These are phyloP conservation scores for Thymus quinquecostatus DNA, from an alignment of 257 asterid species.

Conservation along the genomic window DNA sequence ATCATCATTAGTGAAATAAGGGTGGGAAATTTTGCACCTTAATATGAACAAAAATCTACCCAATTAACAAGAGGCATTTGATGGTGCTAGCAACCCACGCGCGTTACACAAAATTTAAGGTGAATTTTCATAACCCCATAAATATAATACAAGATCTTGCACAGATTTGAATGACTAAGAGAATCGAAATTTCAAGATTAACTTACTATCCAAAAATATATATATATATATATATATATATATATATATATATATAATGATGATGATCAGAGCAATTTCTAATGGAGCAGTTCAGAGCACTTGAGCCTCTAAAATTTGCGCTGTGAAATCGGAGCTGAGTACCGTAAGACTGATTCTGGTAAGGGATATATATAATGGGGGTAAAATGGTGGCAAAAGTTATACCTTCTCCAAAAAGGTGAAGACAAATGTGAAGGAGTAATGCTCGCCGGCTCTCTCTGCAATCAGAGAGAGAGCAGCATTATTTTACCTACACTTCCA, in stretches of 20 bases:
- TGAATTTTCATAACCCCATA: background rate
- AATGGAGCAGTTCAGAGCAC: background rate
- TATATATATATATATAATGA: background rate
- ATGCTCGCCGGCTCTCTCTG: conserved; percentile 28
- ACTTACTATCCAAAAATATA: conserved; percentile 21
- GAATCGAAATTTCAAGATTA: conserved; percentile 6
- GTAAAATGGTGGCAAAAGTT: conserved; percentile 16
- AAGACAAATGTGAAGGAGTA: conserved; percentile 23
- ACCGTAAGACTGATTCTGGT: background rate
- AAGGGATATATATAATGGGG: background rate
- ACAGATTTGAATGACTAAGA: background rate
- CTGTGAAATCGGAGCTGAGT: conserved; percentile 11
- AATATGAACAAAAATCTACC: too few relatives aligned
- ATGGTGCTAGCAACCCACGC: background rate
- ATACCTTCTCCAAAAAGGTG: conserved; percentile 33
- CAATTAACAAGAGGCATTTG: background rate
- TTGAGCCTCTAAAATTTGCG: conserved; percentile 23
- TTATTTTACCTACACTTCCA: conserved; percentile 4
- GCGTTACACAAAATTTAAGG: background rate
- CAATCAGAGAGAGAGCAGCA: conserved; percentile 3
- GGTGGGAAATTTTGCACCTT: too few relatives aligned
- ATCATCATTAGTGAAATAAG: background rate
- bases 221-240: background rate
- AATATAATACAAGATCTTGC: conserved; percentile 23
- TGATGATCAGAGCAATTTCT: background rate